These are phyloP conservation scores for Alternaria incomplexa DNA, from an alignment of 2,329 filamentous ascomycete species.

Conservation along the genomic window DNA sequence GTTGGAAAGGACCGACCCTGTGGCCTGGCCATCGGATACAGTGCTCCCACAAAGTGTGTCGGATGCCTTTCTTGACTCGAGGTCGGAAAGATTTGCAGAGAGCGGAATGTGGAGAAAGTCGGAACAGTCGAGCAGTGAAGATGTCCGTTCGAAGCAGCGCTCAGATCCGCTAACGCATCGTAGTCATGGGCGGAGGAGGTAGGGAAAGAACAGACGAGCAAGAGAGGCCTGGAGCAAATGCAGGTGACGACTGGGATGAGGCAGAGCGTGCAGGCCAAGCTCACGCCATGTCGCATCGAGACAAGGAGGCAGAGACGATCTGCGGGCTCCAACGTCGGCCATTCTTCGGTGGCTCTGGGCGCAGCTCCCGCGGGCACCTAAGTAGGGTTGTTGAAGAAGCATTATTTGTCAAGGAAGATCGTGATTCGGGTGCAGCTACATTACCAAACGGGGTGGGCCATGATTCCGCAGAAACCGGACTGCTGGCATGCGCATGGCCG, in stretches of 20 bases:
- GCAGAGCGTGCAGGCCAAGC: slow-evolving; percentile 5
- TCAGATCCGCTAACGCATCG: slow-evolving; percentile 15
- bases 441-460: not conserved
- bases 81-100: slow-evolving; percentile 1
- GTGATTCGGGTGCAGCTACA: slow-evolving; percentile 10
- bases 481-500: not conserved
- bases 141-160: slow-evolving; percentile 11
- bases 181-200: slow-evolving; percentile 9
- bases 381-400: slow-evolving; percentile 10
- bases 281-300: slow-evolving; percentile 25
- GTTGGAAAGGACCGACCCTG: slow-evolving; percentile 3
- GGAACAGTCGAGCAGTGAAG: slow-evolving; percentile 12
- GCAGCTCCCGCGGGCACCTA: slow-evolving; percentile 7
- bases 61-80: slow-evolving; percentile 6
- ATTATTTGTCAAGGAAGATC: slow-evolving; percentile 21
- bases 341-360: slow-evolving; percentile 38
- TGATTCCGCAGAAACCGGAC: not conserved
- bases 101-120: slow-evolving; percentile 7
- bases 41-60: not conserved
- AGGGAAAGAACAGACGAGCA: slow-evolving; percentile 22
- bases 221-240: slow-evolving; percentile 18
- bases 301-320: slow-evolving; percentile 23
- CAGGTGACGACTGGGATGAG: slow-evolving; percentile 15
- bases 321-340: slow-evolving; percentile 31
- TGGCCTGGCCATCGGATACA: not conserved